phyloP scores from a whole-genome alignment of 179 eudicot genomes.

The Camellia oleifera region DNA sequence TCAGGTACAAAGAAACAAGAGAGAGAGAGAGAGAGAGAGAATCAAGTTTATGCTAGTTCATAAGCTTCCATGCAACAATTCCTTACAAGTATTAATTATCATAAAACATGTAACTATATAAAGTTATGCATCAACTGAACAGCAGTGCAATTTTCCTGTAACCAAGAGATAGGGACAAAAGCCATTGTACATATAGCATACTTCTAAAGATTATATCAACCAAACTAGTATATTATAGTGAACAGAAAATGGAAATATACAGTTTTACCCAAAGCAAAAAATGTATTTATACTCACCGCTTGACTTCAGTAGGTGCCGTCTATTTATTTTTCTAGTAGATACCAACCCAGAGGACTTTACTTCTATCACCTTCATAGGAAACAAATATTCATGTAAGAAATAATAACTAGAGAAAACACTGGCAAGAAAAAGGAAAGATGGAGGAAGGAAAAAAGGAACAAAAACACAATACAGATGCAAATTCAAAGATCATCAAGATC shows the following conservation, averaged over 20 bases:
- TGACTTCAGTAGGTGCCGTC: conserved; percentile 81
- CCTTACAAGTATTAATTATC: not conserved
- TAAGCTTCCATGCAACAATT: conserved; percentile 4
- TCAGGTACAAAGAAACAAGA: not conserved
- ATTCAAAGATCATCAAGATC: not conserved
- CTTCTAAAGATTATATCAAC: too few relatives aligned
- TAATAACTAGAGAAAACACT: not conserved
- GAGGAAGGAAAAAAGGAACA: not conserved
- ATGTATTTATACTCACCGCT: conserved; percentile 61
- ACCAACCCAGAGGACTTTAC: conserved; percentile 68
- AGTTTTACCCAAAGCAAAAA: not conserved
- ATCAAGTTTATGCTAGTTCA: not conserved
- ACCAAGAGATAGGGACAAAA: too few relatives aligned
- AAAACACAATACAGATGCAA: not conserved
- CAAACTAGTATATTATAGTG: too few relatives aligned
- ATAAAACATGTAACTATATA: not conserved
- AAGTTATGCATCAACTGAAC: not conserved
- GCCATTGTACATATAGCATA: too few relatives aligned
- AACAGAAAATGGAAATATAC: not conserved
- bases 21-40: not conserved
- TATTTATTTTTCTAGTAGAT: conserved; percentile 67
- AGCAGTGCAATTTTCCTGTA: too few relatives aligned
- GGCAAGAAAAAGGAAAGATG: not conserved
- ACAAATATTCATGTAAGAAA: not conserved
- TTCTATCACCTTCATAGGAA: conserved; percentile 74